A percentile compares a stretch with the other conserved stretches of the same genome.
Evolutionary conservation across 2,329 filamentous ascomycete genomes (phyloP).

Genomic region (Penicillium sp.): DNA sequence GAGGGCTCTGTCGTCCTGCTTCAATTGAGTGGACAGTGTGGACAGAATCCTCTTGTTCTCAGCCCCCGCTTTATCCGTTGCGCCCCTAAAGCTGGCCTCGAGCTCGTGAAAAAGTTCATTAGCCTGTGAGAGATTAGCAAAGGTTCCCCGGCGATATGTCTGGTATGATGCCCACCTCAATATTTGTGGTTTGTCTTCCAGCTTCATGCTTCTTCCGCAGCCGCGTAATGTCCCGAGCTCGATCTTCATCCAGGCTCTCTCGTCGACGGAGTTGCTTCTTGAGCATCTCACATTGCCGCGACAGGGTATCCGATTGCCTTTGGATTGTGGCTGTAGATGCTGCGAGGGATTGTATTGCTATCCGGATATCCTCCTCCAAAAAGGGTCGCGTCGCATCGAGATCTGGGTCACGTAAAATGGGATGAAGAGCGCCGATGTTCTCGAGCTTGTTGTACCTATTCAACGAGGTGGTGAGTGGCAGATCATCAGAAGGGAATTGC

Average conservation of each 20-base stretch:
- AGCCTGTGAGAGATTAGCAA: slow-evolving; percentile 33
- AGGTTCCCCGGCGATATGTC: neutral
- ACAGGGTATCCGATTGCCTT: slow-evolving; percentile 38
- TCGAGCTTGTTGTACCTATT: slow-evolving; percentile 41
- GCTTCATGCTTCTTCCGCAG: slow-evolving; percentile 41
- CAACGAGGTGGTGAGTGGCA: slow-evolving; percentile 2
- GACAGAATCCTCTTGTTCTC: slow-evolving; percentile 42
- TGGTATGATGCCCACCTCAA: slow-evolving; percentile 33
- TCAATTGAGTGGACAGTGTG: slow-evolving; percentile 36
- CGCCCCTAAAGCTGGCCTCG: slow-evolving; percentile 33
- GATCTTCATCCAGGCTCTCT: slow-evolving; percentile 27
- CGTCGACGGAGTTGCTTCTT: slow-evolving; percentile 30
- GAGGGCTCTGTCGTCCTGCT: slow-evolving; percentile 43
- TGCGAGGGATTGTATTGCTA: slow-evolving; percentile 40
- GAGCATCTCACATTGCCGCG: slow-evolving; percentile 36
- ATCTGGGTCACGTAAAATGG: slow-evolving; percentile 32
- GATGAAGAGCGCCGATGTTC: slow-evolving; percentile 32
- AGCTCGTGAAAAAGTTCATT: slow-evolving; percentile 41
- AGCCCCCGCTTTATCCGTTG: slow-evolving; percentile 34
- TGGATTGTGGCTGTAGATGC: slow-evolving; percentile 41
- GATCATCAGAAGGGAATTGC: neutral
- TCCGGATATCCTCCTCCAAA: slow-evolving; percentile 43
- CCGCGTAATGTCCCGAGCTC: slow-evolving; percentile 32
- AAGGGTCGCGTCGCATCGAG: slow-evolving; percentile 41
- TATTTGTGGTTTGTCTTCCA: slow-evolving; percentile 37